phyloP scores from a whole-genome alignment of 441 rosid genomes.

The Populus trichocarpa region DNA sequence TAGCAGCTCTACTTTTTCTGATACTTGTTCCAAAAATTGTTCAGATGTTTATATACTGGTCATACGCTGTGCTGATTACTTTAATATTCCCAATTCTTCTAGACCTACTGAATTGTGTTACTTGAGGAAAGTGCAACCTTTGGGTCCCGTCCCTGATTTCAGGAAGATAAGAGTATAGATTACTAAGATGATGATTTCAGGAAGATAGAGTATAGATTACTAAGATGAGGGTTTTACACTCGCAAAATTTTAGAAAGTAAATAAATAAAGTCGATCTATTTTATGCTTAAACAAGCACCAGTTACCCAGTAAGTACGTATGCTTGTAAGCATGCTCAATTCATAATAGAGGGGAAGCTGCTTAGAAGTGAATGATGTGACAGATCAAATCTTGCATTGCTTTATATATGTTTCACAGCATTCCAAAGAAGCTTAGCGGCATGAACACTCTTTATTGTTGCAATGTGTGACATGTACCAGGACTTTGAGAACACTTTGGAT shows the following conservation, averaged over 20 bases:
- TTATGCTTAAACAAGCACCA: neutral
- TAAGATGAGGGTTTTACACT: neutral
- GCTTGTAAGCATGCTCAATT: neutral
- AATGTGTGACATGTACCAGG: slow-evolving; percentile 25
- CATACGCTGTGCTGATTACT: neutral
- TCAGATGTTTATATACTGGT: neutral
- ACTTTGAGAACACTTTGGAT: slow-evolving; percentile 41
- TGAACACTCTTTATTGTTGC: neutral
- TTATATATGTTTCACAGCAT: neutral
- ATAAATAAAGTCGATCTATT: neutral
- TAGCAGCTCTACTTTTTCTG: neutral
- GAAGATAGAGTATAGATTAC: neutral
- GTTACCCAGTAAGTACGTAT: neutral
- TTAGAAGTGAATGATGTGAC: neutral
- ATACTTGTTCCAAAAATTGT: neutral
- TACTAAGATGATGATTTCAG: neutral
- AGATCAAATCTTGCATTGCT: neutral
- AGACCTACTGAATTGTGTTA: neutral
- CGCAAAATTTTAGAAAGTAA: neutral
- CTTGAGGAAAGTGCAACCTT: neutral
- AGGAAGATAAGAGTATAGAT: neutral
- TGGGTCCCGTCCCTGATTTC: neutral
- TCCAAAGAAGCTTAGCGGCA: neutral
- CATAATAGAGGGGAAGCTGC: neutral
- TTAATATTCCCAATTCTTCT: neutral